Evolutionary conservation across 2,329 filamentous ascomycete species (phyloP).

Genomic region (Lachnum nothofagi): DNA sequence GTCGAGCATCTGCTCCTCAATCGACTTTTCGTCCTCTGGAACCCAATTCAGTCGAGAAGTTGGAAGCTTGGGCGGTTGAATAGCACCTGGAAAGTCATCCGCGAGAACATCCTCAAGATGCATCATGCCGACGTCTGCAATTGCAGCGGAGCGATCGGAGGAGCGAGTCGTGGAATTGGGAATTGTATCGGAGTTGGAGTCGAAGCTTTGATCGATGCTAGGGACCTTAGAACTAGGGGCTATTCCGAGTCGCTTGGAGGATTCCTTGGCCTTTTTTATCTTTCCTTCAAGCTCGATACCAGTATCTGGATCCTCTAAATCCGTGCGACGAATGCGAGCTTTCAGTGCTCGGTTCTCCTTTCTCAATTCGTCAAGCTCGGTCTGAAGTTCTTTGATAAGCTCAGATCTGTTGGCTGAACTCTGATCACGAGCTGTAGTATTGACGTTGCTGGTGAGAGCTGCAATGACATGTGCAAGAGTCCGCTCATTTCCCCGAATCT

Average conservation of each 20-base stretch:
- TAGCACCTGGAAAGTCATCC: not conserved
- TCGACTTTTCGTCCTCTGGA: conserved; percentile 4
- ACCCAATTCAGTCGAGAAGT: not conserved
- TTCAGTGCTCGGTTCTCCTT: conserved; percentile 16
- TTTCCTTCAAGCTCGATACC: too few species aligned
- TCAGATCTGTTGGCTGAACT: not conserved
- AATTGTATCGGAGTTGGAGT: not conserved
- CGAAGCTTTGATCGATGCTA: not conserved
- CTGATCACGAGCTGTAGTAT: not conserved
- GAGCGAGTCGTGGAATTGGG: not conserved
- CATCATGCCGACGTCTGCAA: conserved; percentile 12
- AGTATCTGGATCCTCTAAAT: too few species aligned
- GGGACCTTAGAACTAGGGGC: not conserved
- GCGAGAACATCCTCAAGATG: conserved; percentile 12
- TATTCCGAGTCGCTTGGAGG: not conserved
- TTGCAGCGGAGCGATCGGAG: not conserved
- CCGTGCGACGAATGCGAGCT: too few species aligned
- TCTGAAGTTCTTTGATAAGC: conserved; percentile 8
- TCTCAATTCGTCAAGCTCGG: conserved; percentile 18
- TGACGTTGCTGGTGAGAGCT: not conserved
- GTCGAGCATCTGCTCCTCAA: conserved; percentile 14
- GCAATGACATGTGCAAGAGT: conserved; percentile 4
- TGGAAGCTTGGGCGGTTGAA: not conserved
- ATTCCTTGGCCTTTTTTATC: too few species aligned
- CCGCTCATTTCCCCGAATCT: conserved; percentile 12